Evolutionary conservation across 108 stramenopile genomes (phyloP).

Genomic region (Heterococcus sp.): DNA sequence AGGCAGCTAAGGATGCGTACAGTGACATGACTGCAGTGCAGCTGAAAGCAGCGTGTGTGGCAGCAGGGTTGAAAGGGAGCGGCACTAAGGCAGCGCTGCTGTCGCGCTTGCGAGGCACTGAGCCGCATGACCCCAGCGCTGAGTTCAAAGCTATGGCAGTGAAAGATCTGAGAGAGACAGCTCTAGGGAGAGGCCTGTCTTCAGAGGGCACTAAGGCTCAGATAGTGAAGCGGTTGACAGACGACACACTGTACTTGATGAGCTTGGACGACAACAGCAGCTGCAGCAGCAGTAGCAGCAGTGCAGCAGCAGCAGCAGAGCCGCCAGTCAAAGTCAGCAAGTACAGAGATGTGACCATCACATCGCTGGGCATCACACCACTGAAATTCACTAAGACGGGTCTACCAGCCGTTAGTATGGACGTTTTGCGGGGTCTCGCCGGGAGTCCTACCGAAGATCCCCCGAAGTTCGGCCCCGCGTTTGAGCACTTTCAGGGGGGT

Average conservation of each 20-base stretch:
- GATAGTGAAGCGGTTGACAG: slow-evolving; percentile 35
- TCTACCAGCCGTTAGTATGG: slow-evolving; percentile 80
- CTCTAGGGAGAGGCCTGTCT: slow-evolving; percentile 55
- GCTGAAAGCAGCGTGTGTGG: not conserved
- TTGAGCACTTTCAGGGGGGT: slow-evolving; percentile 14
- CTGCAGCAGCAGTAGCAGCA: no score
- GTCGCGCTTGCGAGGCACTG: slow-evolving; percentile 25
- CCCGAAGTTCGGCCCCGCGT: slow-evolving; percentile 73
- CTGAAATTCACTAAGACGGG: slow-evolving; percentile 76
- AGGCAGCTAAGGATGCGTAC: not conserved
- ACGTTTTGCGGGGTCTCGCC: slow-evolving; percentile 67
- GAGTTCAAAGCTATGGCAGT: slow-evolving; percentile 44
- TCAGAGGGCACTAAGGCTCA: slow-evolving; percentile 57
- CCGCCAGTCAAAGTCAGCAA: slow-evolving; percentile 45
- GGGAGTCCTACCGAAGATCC: slow-evolving; percentile 60
- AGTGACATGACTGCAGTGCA: not conserved
- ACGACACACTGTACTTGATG: no score
- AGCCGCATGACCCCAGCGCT: slow-evolving; percentile 46
- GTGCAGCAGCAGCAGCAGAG: no score
- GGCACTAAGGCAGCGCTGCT: slow-evolving; percentile 69
- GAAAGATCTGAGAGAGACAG: slow-evolving; percentile 65
- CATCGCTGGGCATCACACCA: slow-evolving; percentile 74
- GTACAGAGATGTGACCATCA: slow-evolving; percentile 74
- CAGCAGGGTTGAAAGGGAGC: slow-evolving; percentile 48
- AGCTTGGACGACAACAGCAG: no score